A percentile compares a stretch with the other conserved stretches of the same genome.
Evolutionary conservation across 1,284 basidiomycete species (phyloP).

Genomic region (Tremellales sp.): DNA sequence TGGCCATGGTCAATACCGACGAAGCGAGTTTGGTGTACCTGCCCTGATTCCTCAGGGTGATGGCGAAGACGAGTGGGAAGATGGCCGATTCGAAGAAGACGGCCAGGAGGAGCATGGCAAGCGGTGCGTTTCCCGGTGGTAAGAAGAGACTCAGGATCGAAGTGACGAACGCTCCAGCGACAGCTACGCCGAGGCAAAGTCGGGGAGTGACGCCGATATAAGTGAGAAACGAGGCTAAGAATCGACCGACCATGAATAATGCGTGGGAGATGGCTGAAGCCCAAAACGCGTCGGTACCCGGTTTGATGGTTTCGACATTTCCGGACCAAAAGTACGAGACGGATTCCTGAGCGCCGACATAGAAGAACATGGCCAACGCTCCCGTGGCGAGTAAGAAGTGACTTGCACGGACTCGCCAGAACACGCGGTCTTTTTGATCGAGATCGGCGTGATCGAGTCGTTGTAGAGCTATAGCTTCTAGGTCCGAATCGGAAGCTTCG

Average conservation of each 20-base stretch:
- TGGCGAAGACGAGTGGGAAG: conserved; percentile 45
- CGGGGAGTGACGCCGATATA: conserved; percentile 41
- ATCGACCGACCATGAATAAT: conserved; percentile 35
- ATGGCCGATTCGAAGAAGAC: conserved; percentile 44
- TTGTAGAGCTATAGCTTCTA: conserved; percentile 31
- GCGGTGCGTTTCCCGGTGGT: conserved; percentile 18
- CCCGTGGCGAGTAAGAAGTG: conserved; percentile 21
- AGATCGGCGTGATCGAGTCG: conserved; percentile 26
- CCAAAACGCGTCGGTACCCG: conserved; percentile 25
- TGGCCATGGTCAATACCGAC: conserved; percentile 29
- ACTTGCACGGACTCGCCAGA: not conserved
- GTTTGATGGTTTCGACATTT: conserved; percentile 17
- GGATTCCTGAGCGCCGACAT: conserved; percentile 45
- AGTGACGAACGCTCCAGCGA: conserved; percentile 33
- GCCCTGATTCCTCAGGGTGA: conserved; percentile 38
- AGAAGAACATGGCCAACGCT: conserved; percentile 31
- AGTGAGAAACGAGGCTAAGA: conserved; percentile 30
- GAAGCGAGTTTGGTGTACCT: conserved; percentile 35
- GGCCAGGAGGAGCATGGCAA: conserved; percentile 31
- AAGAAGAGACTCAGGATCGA: conserved; percentile 30
- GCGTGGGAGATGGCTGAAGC: conserved; percentile 29
- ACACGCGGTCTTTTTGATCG: not conserved
- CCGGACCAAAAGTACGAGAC: conserved; percentile 33
- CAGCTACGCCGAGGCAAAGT: conserved; percentile 29
- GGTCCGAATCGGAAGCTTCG: conserved; percentile 40